These are phyloP conservation scores for Malbranchea cinnamomea DNA, from an alignment of 2,329 filamentous ascomycete species.

Conservation along the genomic window DNA sequence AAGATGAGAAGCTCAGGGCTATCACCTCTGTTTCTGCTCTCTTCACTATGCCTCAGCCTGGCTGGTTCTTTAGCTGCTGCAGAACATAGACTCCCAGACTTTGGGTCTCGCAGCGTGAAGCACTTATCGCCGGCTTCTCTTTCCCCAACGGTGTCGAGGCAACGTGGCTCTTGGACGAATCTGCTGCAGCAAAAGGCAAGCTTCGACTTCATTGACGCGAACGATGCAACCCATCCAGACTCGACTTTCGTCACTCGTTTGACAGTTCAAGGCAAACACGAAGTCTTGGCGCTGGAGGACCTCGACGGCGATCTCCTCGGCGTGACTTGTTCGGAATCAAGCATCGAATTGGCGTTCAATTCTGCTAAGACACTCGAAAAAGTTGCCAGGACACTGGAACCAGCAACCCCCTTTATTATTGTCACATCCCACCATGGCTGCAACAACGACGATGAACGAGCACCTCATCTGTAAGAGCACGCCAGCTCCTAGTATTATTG, in stretches of 20 bases:
- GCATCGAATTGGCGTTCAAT: conserved; percentile 7
- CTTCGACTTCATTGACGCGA: conserved; percentile 7
- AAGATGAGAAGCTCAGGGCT: too few relatives aligned
- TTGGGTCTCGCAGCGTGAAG: too few relatives aligned
- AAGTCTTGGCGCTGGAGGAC: conserved; percentile 6
- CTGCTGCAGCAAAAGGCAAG: conserved; percentile 4
- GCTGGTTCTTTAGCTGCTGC: too few relatives aligned
- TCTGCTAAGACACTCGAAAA: conserved; percentile 4
- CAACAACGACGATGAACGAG: conserved; percentile 11
- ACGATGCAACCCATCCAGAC: conserved; percentile 1
- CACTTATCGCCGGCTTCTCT: too few relatives aligned
- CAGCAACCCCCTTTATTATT: conserved; percentile 7
- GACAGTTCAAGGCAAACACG: conserved; percentile 1
- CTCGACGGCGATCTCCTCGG: conserved; percentile 2
- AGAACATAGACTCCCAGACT: too few relatives aligned
- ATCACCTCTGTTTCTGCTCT: too few relatives aligned
- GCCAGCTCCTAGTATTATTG: background rate
- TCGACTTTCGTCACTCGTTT: conserved; percentile 3
- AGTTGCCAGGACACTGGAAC: conserved; percentile 6
- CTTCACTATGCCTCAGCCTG: too few relatives aligned
- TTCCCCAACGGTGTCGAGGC: conserved; percentile 1
- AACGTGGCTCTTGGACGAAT: background rate
- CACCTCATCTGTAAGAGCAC: conserved; percentile 10
- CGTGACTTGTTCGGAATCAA: conserved; percentile 4
- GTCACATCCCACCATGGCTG: conserved; percentile 12